Evolutionary conservation across 192 early-diverging fungal genomes (phyloP).

Genomic region (Rhizoclosmatium sp.): DNA sequence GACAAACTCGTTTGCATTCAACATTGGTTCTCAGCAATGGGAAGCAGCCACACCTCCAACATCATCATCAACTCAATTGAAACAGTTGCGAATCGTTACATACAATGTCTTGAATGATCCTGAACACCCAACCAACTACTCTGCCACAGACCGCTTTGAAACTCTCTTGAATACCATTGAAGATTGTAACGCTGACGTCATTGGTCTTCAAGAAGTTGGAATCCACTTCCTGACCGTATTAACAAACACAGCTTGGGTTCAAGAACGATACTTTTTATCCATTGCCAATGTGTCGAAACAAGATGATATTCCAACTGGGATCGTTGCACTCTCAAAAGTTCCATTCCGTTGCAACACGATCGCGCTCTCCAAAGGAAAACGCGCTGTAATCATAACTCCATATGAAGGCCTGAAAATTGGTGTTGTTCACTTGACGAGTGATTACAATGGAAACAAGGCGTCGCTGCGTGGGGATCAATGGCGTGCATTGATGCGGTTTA

Average conservation of each 20-base stretch:
- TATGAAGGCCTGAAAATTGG: background rate
- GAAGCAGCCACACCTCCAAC: background rate
- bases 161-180: background rate
- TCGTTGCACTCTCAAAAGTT: background rate
- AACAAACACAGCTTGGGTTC: background rate
- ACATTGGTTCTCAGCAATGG: conserved; percentile 7
- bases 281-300: background rate
- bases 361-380: background rate
- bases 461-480: conserved; percentile 1
- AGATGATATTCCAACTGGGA: conserved; percentile 12
- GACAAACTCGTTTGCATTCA: background rate
- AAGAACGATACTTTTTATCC: background rate
- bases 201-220: conserved; percentile 33
- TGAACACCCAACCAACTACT: conserved; percentile 1
- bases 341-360: background rate
- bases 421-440: conserved; percentile 28
- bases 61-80: background rate
- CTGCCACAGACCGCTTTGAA: background rate
- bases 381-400: background rate
- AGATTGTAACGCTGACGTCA: background rate
- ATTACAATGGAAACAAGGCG: conserved; percentile 21
- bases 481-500: background rate
- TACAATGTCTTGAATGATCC: conserved; percentile 31
- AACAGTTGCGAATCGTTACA: background rate
- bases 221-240: background rate